Conservation (phyloP, 1,284 basidiomycete species). For the Ustilago hordei region DNA sequence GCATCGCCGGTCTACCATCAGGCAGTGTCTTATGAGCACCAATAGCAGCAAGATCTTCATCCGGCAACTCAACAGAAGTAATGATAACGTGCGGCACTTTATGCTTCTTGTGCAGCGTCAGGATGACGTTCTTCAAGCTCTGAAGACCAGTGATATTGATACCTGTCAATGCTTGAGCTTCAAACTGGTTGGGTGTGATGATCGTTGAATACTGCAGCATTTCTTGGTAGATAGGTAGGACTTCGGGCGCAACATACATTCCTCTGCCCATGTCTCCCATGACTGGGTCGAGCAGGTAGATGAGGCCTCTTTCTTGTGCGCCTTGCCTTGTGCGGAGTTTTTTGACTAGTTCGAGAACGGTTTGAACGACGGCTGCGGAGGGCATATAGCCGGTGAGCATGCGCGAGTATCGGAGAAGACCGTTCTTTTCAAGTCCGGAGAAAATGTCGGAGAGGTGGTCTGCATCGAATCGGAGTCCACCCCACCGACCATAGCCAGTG, state of each 20-base stretch:
- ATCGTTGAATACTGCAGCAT: slow-evolving; percentile 86
- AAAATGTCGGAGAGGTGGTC: slow-evolving; percentile 70
- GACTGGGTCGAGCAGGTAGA: slow-evolving; percentile 85
- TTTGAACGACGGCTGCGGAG: slow-evolving; percentile 80
- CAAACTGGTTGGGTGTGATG: slow-evolving; percentile 98
- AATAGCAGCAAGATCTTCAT: slow-evolving; percentile 48
- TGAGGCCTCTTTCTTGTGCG: slow-evolving; percentile 72
- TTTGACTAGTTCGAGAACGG: slow-evolving; percentile 77
- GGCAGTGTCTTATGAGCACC: slow-evolving; percentile 40
- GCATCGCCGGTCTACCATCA: slow-evolving; percentile 56
- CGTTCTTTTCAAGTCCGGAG: slow-evolving; percentile 59
- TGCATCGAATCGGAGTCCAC: slow-evolving; percentile 70
- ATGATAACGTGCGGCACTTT: slow-evolving; percentile 88
- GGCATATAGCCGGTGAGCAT: slow-evolving; percentile 80
- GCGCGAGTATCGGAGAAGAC: slow-evolving; percentile 58
- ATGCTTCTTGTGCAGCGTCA: slow-evolving; percentile 80
- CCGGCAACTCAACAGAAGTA: slow-evolving; percentile 78
- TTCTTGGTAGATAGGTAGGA: slow-evolving; percentile 85
- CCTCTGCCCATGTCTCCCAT: slow-evolving; percentile 73
- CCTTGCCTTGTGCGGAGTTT: slow-evolving; percentile 74
- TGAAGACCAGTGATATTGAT: slow-evolving; percentile 75
- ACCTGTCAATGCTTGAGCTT: slow-evolving; percentile 78
- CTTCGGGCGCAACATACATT: slow-evolving; percentile 87
- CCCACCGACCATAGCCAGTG: slow-evolving; percentile 76
- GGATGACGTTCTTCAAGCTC: slow-evolving; percentile 79